These are phyloP conservation scores for Lodderomyces margitis DNA, from an alignment of 1,139 yeast species.

Conservation along the genomic window DNA sequence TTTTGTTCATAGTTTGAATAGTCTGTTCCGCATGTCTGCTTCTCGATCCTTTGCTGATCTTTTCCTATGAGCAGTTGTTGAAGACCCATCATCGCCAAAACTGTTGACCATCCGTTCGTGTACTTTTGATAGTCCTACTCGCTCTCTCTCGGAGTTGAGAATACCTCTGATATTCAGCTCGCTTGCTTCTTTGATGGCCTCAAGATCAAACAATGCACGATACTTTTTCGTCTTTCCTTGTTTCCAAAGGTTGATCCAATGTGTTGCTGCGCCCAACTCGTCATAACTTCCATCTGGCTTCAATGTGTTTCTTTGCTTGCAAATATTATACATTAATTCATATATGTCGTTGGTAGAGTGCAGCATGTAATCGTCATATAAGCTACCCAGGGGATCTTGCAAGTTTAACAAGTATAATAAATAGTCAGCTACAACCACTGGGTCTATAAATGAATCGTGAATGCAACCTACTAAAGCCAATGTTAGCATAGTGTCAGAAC, in stretches of 20 bases:
- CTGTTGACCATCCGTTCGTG: constrained; percentile 31
- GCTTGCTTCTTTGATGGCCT: constrained; percentile 31
- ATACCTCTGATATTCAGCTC: constrained; percentile 25
- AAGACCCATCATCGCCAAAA: constrained; percentile 43
- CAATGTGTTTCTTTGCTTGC: constrained; percentile 38
- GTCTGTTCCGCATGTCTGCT: constrained; percentile 37
- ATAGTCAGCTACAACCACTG: constrained; percentile 84
- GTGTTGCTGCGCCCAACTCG: constrained; percentile 62
- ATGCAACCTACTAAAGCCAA: constrained; percentile 77
- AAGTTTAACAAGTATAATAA: constrained; percentile 70
- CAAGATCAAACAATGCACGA: constrained; percentile 38
- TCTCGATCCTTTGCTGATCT: constrained; percentile 49
- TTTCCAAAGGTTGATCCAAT: constrained; percentile 68
- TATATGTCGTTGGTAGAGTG: constrained; percentile 77
- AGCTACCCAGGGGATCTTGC: constrained; percentile 48
- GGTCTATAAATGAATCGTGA: constrained; percentile 70
- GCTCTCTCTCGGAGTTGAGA: constrained; percentile 28
- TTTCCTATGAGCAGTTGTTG: constrained; percentile 33
- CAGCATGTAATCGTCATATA: constrained; percentile 46
- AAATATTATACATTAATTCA: constrained; percentile 57
- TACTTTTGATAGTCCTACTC: constrained; percentile 31
- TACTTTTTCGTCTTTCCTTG: constrained; percentile 47
- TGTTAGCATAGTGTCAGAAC: constrained; percentile 70
- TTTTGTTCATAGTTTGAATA: constrained; percentile 28
- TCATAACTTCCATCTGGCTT: constrained; percentile 38